Conservation (phyloP, 1,284 basidiomycete species). For the Malassezia arunalokei region DNA sequence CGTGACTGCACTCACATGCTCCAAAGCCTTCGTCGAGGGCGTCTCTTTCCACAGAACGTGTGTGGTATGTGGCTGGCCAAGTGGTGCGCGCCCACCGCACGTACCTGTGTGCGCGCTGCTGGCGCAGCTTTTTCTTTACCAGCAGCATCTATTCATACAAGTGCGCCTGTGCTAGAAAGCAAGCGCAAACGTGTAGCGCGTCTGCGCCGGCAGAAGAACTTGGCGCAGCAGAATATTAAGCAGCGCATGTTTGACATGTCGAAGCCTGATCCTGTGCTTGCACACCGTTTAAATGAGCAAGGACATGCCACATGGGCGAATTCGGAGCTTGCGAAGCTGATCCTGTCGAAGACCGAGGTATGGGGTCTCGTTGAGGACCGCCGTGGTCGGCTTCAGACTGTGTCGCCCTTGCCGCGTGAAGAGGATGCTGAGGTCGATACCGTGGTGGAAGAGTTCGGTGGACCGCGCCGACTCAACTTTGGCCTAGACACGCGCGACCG, state of each 20-base stretch:
- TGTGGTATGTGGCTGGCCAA: conserved; percentile 3
- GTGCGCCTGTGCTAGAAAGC: conserved; percentile 20
- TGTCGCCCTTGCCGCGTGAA: conserved; percentile 11
- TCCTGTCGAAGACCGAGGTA: conserved; percentile 34
- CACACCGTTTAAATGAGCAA: conserved; percentile 50
- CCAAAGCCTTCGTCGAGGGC: neutral
- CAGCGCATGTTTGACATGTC: conserved; percentile 45
- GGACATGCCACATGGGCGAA: conserved; percentile 32
- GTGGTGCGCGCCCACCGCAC: neutral
- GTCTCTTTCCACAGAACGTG: neutral
- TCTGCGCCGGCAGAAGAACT: conserved; percentile 41
- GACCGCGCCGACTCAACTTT: conserved; percentile 38
- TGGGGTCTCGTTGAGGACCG: conserved; percentile 41
- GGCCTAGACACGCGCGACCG: conserved; percentile 27
- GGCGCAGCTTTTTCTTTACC: neutral
- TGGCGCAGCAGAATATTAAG: conserved; percentile 39
- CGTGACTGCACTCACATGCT: neutral
- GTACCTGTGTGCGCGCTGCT: neutral
- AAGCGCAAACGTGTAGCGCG: conserved; percentile 27
- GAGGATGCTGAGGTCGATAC: conserved; percentile 10
- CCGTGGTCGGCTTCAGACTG: conserved; percentile 28
- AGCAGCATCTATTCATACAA: conserved; percentile 20
- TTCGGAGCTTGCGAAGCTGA: conserved; percentile 29
- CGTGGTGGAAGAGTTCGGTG: conserved; percentile 17
- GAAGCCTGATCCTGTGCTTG: conserved; percentile 60